phyloP scores from a whole-genome alignment of 2,329 filamentous ascomycete genomes.

The Penicillium sp. region DNA sequence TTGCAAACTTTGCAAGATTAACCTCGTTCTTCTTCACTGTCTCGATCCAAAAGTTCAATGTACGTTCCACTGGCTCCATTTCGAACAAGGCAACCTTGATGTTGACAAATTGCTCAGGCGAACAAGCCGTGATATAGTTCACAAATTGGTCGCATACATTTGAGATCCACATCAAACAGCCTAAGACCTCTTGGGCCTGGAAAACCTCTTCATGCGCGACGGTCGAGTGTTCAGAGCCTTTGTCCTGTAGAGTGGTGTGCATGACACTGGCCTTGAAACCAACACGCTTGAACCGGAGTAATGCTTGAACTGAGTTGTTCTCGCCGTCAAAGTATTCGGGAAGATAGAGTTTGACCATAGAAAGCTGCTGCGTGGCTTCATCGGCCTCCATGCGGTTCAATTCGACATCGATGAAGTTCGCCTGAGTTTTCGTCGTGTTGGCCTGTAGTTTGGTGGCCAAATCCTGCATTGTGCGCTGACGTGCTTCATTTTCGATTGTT shows the following conservation, averaged over 20 bases:
- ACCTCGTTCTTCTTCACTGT: conserved; percentile 79
- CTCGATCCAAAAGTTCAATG: conserved; percentile 86
- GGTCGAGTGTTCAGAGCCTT: conserved; percentile 68
- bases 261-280: conserved; percentile 84
- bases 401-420: conserved; percentile 92
- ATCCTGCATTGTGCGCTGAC: conserved; percentile 93
- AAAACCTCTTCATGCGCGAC: conserved; percentile 75
- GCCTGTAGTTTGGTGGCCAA: conserved; percentile 91
- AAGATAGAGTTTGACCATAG: conserved; percentile 85
- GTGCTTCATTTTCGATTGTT: conserved; percentile 83
- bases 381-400: conserved; percentile 83
- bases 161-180: conserved; percentile 82
- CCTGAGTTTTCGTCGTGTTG: conserved; percentile 86
- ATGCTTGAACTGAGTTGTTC: conserved; percentile 80
- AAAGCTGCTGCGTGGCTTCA: conserved; percentile 83
- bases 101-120: conserved; percentile 73
- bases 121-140: conserved; percentile 76
- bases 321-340: conserved; percentile 81
- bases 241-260: conserved; percentile 76
- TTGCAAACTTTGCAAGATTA: conserved; percentile 78
- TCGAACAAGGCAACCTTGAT: conserved; percentile 83
- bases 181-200: conserved; percentile 76
- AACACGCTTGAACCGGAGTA: conserved; percentile 84
- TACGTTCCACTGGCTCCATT: conserved; percentile 86
- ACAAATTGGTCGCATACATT: conserved; percentile 83